Base-by-base conservation (phyloP, 1,284 basidiomycete genomes). In the Ganoderma sinense region DNA sequence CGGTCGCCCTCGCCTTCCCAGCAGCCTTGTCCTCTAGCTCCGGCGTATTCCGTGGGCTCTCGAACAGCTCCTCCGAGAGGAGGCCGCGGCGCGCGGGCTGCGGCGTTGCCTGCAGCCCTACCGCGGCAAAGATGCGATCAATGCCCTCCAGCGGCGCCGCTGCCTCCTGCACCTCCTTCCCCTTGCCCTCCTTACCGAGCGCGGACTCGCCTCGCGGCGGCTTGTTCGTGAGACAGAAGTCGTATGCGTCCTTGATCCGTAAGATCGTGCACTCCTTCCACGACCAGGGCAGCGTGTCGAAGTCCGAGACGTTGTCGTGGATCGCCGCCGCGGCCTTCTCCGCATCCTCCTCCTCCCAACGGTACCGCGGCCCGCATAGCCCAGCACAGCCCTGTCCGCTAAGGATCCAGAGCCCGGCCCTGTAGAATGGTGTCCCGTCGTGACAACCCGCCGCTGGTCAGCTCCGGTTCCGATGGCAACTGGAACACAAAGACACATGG, bases 261-360 rank as follows among this genome's bases (percentile, higher is more conserved):
- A 87, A 78, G n/a, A 89, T 84, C 0, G 93, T 92, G 71, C 86
- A 84, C 65, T 91, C 88, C 63, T 88, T 86, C 94, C 94, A 96
- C 65, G 82, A 84, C 94, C 94, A 96, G 2, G 89, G 86, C 53
- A 93, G 83, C 20, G 84, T 85, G 31, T 87, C 87, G 4, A 84
- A 85, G 11, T 82, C 81, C 10, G 84, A 81, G 63, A 87, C 84
- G 77, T 83, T 80, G 69, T 82, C 81, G 69, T 81, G 84, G 73
- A 86, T 86, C 20, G 84, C 75, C 63, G 75, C 62, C 6, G 83
- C 77, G 14, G 82, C 84, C 82, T 90, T 92, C 76, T 91, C 91
- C 26, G 84, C 84, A 48, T 90, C 89, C 69, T 90, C 88, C 80
- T 94, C 93, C 77, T 94, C 93, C 94, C 93, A 94, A 71, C 91